A percentile compares a stretch with the other conserved stretches of the same genome.
These are phyloP conservation scores for Earliella scabrosa DNA, from an alignment of 1,284 basidiomycete species.

Conservation along the genomic window DNA sequence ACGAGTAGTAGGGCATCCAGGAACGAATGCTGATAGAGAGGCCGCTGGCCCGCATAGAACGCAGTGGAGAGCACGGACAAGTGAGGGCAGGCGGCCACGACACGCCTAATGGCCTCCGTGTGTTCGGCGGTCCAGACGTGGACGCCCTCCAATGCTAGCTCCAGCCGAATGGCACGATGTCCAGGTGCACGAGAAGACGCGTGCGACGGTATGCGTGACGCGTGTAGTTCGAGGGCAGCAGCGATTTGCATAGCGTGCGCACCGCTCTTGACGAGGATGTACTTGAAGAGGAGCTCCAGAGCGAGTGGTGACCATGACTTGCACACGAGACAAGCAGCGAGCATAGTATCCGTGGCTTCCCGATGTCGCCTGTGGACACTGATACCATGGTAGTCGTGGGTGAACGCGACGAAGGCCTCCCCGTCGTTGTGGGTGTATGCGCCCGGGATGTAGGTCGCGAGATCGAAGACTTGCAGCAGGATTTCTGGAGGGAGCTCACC, in stretches of 20 bases:
- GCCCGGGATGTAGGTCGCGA: constrained; percentile 37
- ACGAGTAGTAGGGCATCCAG: constrained; percentile 8
- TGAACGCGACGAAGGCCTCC: constrained; percentile 33
- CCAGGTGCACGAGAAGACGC: constrained; percentile 1
- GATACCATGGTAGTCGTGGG: constrained; percentile 37
- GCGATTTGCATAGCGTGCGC: constrained; percentile 32
- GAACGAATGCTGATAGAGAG: constrained; percentile 7
- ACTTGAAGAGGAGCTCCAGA: constrained; percentile 33
- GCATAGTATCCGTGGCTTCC: constrained; percentile 34
- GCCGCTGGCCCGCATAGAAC: constrained; percentile 28
- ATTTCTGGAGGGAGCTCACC: constrained; percentile 30
- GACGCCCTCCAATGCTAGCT: constrained; percentile 37
- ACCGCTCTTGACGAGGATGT: constrained; percentile 37
- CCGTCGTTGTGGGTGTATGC: constrained; percentile 31
- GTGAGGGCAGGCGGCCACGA: constrained; percentile 35
- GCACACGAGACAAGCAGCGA: constrained; percentile 35
- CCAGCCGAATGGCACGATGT: constrained; percentile 31
- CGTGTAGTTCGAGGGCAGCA: constrained; percentile 14
- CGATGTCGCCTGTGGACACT: constrained; percentile 32
- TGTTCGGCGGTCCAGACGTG: constrained; percentile 34
- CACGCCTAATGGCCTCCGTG: constrained; percentile 28
- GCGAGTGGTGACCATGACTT: constrained; percentile 33
- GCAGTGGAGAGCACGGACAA: constrained; percentile 37
- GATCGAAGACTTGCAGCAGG: constrained; percentile 38
- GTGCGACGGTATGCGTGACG: not conserved